A percentile compares a stretch with the other conserved stretches of the same genome.
These are phyloP conservation scores for Medakamo hakoo DNA, from an alignment of 139 green algal genomes.

Conservation along the genomic window DNA sequence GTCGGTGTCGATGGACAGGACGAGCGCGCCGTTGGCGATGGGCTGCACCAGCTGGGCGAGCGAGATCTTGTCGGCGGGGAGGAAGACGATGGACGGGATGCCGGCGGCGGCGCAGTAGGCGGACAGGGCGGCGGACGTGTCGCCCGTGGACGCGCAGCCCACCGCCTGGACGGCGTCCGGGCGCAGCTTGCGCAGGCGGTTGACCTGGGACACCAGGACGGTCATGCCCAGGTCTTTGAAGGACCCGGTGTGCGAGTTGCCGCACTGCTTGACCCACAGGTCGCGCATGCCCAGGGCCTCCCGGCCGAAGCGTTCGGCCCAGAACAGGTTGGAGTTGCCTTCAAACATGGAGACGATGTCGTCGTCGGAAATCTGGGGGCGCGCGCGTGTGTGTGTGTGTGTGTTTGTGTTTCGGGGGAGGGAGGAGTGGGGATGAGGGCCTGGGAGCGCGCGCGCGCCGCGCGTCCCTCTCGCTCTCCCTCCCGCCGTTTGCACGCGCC, in stretches of 20 bases:
- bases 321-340: slow-evolving; percentile 98
- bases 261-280: slow-evolving; percentile 99
- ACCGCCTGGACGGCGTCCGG: slow-evolving; percentile 79
- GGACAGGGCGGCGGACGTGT: slow-evolving; percentile 92
- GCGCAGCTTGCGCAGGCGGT: slow-evolving; percentile 71
- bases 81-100: slow-evolving; percentile 98
- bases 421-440: background rate
- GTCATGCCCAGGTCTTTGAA: slow-evolving; percentile 99
- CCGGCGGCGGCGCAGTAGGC: slow-evolving; percentile 87
- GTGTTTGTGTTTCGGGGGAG: background rate
- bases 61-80: slow-evolving; percentile 96
- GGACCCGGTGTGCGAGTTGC: slow-evolving; percentile 89
- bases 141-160: slow-evolving; percentile 94
- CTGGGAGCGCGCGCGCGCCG: background rate
- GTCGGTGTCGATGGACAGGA: slow-evolving; percentile 97
- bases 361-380: slow-evolving; percentile 69
- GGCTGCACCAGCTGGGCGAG: slow-evolving; percentile 97
- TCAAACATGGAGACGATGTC: slow-evolving; percentile 99
- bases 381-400: no score
- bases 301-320: slow-evolving; percentile 91
- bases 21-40: slow-evolving; percentile 95
- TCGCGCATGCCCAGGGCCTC: slow-evolving; percentile 88
- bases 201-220: slow-evolving; percentile 76
- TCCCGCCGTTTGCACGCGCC: background rate
- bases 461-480: background rate